Conservation (phyloP, 345 rosid species). For the Eucalyptus guilfoylei region DNA sequence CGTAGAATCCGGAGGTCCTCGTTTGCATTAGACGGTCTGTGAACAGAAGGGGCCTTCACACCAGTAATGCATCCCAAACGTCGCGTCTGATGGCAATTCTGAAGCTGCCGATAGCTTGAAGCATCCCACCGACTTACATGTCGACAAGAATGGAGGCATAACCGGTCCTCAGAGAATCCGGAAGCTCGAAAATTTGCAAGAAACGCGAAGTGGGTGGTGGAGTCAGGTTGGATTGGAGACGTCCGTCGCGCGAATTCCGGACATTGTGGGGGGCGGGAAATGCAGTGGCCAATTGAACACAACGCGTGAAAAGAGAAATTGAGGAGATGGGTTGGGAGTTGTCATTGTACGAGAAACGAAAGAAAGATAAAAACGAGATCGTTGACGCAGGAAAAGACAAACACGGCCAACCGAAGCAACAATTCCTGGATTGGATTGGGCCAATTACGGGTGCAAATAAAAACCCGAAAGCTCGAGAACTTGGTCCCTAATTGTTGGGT, state of each 20-base stretch:
- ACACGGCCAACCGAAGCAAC: neutral
- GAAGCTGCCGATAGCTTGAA: neutral
- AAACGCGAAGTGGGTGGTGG: too few relatives aligned
- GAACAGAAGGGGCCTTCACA: slow-evolving; percentile 2
- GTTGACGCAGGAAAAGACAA: neutral
- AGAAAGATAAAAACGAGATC: neutral
- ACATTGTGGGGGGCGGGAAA: too few relatives aligned
- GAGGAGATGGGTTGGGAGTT: neutral
- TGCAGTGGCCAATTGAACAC: neutral
- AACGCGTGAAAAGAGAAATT: neutral
- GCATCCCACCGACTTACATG: slow-evolving; percentile 22
- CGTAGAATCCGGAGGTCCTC: neutral
- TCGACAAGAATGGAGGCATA: slow-evolving; percentile 53
- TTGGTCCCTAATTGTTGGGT: neutral
- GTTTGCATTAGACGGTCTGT: neutral
- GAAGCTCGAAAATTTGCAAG: neutral
- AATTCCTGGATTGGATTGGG: neutral
- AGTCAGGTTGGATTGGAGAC: too few relatives aligned
- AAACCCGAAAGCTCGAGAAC: neutral
- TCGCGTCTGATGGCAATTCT: slow-evolving; percentile 18
- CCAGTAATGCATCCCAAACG: slow-evolving; percentile 23
- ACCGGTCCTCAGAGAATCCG: neutral
- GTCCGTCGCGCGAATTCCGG: too few relatives aligned
- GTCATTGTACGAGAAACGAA: neutral
- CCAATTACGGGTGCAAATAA: neutral